Evolutionary conservation across 805 yeast species (phyloP).

Genomic region (Phaffomyces thermotolerans): DNA sequence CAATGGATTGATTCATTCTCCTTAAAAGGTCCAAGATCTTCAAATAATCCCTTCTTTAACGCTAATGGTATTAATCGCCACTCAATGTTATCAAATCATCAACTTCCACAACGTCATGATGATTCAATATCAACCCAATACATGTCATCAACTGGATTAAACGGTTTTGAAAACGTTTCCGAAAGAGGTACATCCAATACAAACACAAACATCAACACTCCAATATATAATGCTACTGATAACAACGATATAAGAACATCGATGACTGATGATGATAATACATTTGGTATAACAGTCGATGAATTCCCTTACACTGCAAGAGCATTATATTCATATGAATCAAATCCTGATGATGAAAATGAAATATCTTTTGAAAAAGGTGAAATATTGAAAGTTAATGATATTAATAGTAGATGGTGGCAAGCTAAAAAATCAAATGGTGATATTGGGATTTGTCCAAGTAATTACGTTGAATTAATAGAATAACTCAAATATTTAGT

Average conservation of each 20-base stretch:
- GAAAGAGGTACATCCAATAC: slow-evolving; percentile 14
- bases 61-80: slow-evolving; percentile 6
- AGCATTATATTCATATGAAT: slow-evolving; percentile 81
- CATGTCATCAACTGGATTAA: slow-evolving; percentile 46
- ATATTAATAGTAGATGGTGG: slow-evolving; percentile 98
- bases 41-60: slow-evolving; percentile 21
- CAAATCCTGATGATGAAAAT: slow-evolving; percentile 87
- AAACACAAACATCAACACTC: slow-evolving; percentile 6
- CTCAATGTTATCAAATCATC: slow-evolving; percentile 1
- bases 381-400: slow-evolving; percentile 86
- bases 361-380: slow-evolving; percentile 89
- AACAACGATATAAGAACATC: slow-evolving; percentile 12
- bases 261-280: slow-evolving; percentile 12
- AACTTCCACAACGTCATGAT: background rate
- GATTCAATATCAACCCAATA: slow-evolving; percentile 23
- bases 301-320: slow-evolving; percentile 75
- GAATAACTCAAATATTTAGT: too few species aligned
- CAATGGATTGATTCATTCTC: slow-evolving; percentile 81
- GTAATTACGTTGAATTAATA: slow-evolving; percentile 80
- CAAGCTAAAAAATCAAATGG: slow-evolving; percentile 87
- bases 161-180: slow-evolving; percentile 51
- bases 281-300: slow-evolving; percentile 8
- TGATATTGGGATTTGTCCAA: slow-evolving; percentile 93
- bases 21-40: slow-evolving; percentile 39
- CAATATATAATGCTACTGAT: slow-evolving; percentile 14